phyloP scores from a whole-genome alignment of 805 yeast species.

The Lachancea sp. region DNA sequence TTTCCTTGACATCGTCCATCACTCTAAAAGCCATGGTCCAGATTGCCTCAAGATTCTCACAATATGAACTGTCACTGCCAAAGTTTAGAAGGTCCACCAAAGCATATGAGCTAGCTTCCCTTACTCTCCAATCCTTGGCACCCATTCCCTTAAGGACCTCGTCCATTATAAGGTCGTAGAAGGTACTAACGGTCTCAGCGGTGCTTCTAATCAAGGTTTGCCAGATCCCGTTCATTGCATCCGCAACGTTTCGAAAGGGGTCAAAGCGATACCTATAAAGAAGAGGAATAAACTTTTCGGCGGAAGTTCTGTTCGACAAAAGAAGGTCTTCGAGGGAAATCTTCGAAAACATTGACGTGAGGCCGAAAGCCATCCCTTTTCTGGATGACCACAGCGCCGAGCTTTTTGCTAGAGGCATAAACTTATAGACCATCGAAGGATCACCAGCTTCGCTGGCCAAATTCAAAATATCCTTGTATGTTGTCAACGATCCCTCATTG shows the following conservation, averaged over 20 bases:
- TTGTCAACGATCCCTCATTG: slow-evolving; percentile 79
- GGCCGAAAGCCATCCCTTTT: slow-evolving; percentile 90
- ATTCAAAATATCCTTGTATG: slow-evolving; percentile 82
- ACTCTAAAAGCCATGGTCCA: slow-evolving; percentile 87
- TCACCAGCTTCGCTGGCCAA: slow-evolving; percentile 94
- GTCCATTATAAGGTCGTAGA: slow-evolving; percentile 52
- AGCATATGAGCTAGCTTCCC: slow-evolving; percentile 81
- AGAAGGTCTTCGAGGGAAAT: slow-evolving; percentile 62
- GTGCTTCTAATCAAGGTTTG: slow-evolving; percentile 54
- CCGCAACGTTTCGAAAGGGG: slow-evolving; percentile 67
- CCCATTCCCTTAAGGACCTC: slow-evolving; percentile 68
- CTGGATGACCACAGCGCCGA: slow-evolving; percentile 89
- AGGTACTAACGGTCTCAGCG: slow-evolving; percentile 43
- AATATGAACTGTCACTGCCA: slow-evolving; percentile 46
- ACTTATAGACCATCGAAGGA: slow-evolving; percentile 86
- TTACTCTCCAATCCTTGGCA: slow-evolving; percentile 82
- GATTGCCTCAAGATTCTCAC: slow-evolving; percentile 50
- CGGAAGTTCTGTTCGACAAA: slow-evolving; percentile 44
- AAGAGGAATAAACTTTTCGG: slow-evolving; percentile 67
- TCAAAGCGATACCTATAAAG: slow-evolving; percentile 80
- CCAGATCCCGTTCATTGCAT: slow-evolving; percentile 90
- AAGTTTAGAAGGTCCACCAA: slow-evolving; percentile 61
- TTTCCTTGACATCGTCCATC: slow-evolving; percentile 91
- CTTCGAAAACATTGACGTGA: slow-evolving; percentile 78
- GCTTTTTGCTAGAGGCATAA: slow-evolving; percentile 84